Conservation (phyloP, 2,329 filamentous ascomycete genomes). For the Penicillium expansum region DNA sequence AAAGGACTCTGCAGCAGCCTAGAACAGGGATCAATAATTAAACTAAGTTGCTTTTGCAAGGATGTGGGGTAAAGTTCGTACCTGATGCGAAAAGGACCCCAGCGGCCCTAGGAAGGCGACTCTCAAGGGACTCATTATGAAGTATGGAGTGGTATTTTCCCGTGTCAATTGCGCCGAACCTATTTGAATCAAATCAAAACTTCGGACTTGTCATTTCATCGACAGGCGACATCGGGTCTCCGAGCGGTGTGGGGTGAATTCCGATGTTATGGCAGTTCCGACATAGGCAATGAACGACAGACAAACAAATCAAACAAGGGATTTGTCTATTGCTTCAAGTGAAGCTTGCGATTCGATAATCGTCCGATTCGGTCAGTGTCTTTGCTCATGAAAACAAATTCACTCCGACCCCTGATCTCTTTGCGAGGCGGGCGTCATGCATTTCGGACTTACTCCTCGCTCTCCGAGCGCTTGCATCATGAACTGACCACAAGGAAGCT, state of each 20-base stretch:
- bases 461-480: slow-evolving; percentile 40
- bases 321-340: background rate
- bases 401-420: slow-evolving; percentile 8
- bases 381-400: slow-evolving; percentile 6
- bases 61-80: slow-evolving; percentile 33
- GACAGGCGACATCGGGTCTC: slow-evolving; percentile 5
- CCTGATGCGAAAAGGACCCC: slow-evolving; percentile 69
- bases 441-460: slow-evolving; percentile 30
- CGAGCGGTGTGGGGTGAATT: slow-evolving; percentile 18
- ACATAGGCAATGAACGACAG: slow-evolving; percentile 3
- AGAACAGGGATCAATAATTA: slow-evolving; percentile 11
- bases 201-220: background rate
- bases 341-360: slow-evolving; percentile 4
- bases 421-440: slow-evolving; percentile 1
- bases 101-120: slow-evolving; percentile 61
- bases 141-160: background rate
- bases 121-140: slow-evolving; percentile 26
- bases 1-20: slow-evolving; percentile 57
- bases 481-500: slow-evolving; percentile 51
- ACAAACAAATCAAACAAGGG: slow-evolving; percentile 29
- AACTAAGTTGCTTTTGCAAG: slow-evolving; percentile 11
- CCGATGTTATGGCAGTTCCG: background rate
- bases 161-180: background rate
- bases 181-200: background rate
- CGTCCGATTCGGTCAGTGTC: background rate